Evolutionary conservation across 23 red algal genomes (phyloP).

Genomic region (Gracilaria vermiculophylla): DNA sequence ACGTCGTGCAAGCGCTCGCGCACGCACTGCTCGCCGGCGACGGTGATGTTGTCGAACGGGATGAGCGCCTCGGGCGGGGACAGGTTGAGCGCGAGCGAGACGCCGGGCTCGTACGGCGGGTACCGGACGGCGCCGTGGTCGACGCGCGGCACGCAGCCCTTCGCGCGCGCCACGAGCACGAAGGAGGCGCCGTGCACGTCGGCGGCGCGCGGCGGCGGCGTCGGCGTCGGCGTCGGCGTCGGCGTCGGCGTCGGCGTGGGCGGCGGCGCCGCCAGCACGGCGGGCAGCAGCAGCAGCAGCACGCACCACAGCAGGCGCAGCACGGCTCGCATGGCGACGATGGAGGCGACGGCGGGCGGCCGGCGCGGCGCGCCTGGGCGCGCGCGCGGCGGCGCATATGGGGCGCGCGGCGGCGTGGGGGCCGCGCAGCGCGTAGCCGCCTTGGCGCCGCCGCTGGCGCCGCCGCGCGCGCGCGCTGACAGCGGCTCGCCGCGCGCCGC

Average conservation of each 20-base stretch:
- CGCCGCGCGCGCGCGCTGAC: not conserved
- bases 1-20: not conserved
- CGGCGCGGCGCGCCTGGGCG: not conserved
- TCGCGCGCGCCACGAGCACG: not conserved
- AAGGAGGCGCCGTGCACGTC: not conserved
- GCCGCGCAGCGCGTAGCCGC: not conserved
- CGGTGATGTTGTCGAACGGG: constrained; percentile 8
- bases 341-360: not conserved
- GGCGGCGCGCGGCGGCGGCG: not conserved
- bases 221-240: not conserved
- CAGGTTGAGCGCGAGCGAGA: constrained; percentile 11
- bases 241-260: no score
- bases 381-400: not conserved
- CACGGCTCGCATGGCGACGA: not conserved
- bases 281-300: not conserved
- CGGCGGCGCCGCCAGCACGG: not conserved
- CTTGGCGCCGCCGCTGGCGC: no score
- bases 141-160: not conserved
- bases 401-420: not conserved
- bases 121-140: not conserved
- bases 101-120: not conserved
- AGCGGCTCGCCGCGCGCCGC: not conserved
- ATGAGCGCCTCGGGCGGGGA: constrained; percentile 17
- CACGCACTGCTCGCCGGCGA: not conserved
- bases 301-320: not conserved